A percentile compares a stretch with the other conserved stretches of the same genome.
Conservation (phyloP, 208 protist genomes). For the Leishmania tropica region DNA sequence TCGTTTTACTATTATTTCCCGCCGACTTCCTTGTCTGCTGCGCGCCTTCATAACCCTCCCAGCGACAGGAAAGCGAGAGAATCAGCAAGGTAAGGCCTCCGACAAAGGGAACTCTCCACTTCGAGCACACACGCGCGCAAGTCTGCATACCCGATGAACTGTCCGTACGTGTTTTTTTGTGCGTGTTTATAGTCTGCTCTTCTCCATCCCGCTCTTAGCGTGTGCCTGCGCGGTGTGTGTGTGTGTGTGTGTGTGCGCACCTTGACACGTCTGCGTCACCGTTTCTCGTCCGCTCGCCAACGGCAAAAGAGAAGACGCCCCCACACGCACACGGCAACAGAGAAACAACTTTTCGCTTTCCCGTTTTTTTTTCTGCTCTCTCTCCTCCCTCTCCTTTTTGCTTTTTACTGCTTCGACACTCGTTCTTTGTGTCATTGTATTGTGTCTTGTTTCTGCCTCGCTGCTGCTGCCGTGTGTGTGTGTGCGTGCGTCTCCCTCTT, state of each 20-base stretch:
- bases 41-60: constrained; percentile 12
- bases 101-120: neutral
- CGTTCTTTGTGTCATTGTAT: neutral
- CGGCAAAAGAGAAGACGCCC: neutral
- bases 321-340: neutral
- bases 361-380: neutral
- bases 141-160: neutral
- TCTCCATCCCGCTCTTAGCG: neutral
- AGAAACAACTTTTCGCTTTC: neutral
- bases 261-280: neutral
- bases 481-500: neutral
- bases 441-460: neutral
- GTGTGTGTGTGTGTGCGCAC: neutral
- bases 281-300: neutral
- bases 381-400: neutral
- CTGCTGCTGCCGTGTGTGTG: neutral
- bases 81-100: neutral
- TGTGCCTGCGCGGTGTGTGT: neutral
- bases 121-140: neutral
- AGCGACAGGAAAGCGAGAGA: constrained; percentile 5
- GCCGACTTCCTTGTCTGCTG: constrained; percentile 1
- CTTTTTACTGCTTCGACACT: neutral
- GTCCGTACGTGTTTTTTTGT: neutral
- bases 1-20: neutral
- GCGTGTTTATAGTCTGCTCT: neutral